Base-by-base conservation (phyloP, 148 eudicot species). In the Diospyros lotus region DNA sequence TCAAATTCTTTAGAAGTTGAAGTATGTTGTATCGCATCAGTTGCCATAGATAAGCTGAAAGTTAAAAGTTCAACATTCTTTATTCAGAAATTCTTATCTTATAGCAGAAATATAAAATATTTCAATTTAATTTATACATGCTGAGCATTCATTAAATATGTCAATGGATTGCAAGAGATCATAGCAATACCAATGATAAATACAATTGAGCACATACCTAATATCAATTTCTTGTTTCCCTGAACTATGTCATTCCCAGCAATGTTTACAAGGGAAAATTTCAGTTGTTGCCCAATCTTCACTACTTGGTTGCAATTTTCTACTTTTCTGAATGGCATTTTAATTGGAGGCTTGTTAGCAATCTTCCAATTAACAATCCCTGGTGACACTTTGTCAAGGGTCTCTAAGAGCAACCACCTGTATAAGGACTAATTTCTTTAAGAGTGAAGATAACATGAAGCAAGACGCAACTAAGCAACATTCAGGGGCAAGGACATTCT, bases 231-330 rank as follows among this genome's bases (percentile, higher is more conserved):
- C 81, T 93, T 93, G 78, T 88, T 88, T 80, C 92, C 96, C 81
- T 89, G 96, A 62, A 91, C 93, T 66, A 91, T 91, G 80, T 88
- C 98, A 73, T 91, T 93, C 78, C 96, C 96, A 81, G 96, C 93
- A 85, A 93, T 83, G 70, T 89, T 93, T 41, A 91, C 98, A 70
- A 91, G 85, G 74, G 96, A 93, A 84, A 91, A 89, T 86, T 83
- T 91, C 83, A 93, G 80, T 60, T 91, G 92, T 83, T 91, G 91
- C 69, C 98, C 96, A 38, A 93, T 83, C 83, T 89, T 93, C 74
- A 93, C 84, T 14, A 87, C 98, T 88, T 84, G 92, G 84, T 93
- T 93, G 79, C 98, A 91, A 79, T 93, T 93, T 78, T 93, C 98
- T 60, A 91, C 96, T 86, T 91, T 91, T 74, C 86, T 83, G 88